A percentile compares a stretch with the other conserved stretches of the same genome.
Evolutionary conservation across 495 filamentous ascomycete genomes (phyloP).

Genomic region (Chaetomium fimeti): DNA sequence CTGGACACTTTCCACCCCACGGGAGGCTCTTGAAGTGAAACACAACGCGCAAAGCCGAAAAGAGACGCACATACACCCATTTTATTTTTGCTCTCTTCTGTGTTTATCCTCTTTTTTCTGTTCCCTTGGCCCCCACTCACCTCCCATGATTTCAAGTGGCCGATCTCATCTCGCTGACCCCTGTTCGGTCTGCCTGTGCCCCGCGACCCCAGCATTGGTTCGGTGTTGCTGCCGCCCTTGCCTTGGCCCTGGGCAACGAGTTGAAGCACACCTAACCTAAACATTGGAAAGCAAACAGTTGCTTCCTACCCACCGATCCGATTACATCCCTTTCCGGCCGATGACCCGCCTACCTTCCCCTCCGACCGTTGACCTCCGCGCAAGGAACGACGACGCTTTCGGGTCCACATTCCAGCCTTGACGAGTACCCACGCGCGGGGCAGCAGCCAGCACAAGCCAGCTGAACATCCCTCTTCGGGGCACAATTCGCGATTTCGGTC

Average conservation of each 20-base stretch:
- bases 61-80: conserved; percentile 3
- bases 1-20: conserved; percentile 14
- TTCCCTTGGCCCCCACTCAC: neutral
- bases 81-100: neutral
- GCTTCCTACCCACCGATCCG: conserved; percentile 1
- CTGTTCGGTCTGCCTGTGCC: conserved; percentile 2
- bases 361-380: neutral
- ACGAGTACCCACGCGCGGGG: conserved; percentile 12
- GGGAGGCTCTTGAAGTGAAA: conserved; percentile 9
- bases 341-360: neutral
- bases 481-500: conserved; percentile 6
- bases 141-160: neutral
- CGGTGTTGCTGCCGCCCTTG: neutral
- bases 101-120: neutral
- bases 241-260: neutral
- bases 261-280: conserved; percentile 1
- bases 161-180: neutral
- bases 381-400: conserved; percentile 1
- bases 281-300: conserved; percentile 2
- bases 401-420: conserved; percentile 11
- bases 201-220: neutral
- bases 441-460: conserved; percentile 17
- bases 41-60: neutral
- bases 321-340: neutral
- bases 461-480: conserved; percentile 4